Conservation (phyloP, 2,329 filamentous ascomycete genomes). For the Fusarium redolens region DNA sequence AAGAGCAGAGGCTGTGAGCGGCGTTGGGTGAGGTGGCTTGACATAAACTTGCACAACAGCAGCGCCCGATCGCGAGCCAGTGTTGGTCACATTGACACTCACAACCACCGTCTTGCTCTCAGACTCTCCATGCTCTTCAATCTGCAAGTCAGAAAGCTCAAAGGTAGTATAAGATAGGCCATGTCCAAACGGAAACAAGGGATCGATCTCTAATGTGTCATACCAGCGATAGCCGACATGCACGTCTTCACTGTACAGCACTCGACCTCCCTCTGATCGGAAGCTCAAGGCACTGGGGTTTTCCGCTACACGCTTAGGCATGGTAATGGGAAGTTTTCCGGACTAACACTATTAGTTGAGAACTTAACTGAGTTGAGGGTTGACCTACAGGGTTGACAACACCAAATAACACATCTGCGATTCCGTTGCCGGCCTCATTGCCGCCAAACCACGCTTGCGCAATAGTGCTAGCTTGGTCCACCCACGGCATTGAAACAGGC, state of each 20-base stretch:
- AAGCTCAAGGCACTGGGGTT: neutral
- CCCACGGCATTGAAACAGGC: conserved; percentile 5
- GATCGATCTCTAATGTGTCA: neutral
- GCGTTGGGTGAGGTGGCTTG: neutral
- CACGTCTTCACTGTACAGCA: neutral
- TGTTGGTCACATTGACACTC: neutral
- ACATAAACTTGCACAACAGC: neutral
- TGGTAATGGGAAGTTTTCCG: neutral
- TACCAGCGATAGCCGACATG: conserved; percentile 15
- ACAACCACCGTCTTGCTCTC: neutral
- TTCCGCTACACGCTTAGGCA: neutral
- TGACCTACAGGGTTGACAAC: neutral
- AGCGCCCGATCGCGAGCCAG: neutral
- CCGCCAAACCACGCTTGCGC: conserved; percentile 1
- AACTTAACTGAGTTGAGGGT: too few relatives aligned
- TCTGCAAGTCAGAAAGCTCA: fast-evolving
- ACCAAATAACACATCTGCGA: neutral
- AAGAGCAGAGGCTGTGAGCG: neutral
- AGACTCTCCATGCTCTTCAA: fast-evolving
- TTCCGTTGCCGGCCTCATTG: neutral
- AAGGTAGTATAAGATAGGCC: neutral
- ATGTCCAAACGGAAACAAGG: neutral
- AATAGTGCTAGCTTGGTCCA: neutral
- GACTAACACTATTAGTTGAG: neutral
- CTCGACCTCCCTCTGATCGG: neutral